Evolutionary conservation across 768 basidiomycete species (phyloP).

Genomic region (Jaapia argillacea): DNA sequence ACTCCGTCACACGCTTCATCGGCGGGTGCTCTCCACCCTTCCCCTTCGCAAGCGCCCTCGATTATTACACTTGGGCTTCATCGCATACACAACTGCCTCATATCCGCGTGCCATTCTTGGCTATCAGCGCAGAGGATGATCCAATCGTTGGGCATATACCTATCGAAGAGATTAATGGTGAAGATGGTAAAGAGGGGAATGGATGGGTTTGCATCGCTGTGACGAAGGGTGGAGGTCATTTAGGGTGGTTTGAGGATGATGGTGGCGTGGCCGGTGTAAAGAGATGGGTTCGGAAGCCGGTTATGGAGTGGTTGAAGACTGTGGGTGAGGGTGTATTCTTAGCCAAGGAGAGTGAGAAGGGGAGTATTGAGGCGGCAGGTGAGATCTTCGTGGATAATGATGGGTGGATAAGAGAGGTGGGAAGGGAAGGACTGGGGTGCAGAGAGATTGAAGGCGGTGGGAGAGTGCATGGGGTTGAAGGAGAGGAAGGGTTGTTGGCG

Average conservation of each 20-base stretch:
- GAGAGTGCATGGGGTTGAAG: slow-evolving; percentile 41
- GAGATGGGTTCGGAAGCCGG: slow-evolving; percentile 64
- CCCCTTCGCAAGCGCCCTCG: slow-evolving; percentile 32
- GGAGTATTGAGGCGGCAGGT: slow-evolving; percentile 36
- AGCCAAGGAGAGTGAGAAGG: slow-evolving; percentile 20
- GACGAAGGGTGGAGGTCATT: slow-evolving; percentile 62
- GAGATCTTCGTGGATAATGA: slow-evolving; percentile 36
- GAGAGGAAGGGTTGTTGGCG: slow-evolving; percentile 45
- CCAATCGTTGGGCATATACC: slow-evolving; percentile 63
- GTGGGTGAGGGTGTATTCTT: slow-evolving; percentile 42
- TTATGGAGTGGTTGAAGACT: slow-evolving; percentile 61
- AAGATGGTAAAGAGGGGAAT: too few relatives aligned
- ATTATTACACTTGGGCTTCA: slow-evolving; percentile 44
- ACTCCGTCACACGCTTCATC: slow-evolving; percentile 53
- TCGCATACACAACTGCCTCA: slow-evolving; percentile 49
- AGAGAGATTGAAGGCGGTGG: slow-evolving; percentile 44
- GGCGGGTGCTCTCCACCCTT: slow-evolving; percentile 49
- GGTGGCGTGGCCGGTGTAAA: slow-evolving; percentile 12
- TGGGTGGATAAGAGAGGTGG: slow-evolving; percentile 30
- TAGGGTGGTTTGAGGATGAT: slow-evolving; percentile 74
- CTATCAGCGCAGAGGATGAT: slow-evolving; percentile 69
- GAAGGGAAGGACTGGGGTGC: slow-evolving; percentile 44
- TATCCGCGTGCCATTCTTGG: slow-evolving; percentile 65
- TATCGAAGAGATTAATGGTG: slow-evolving; percentile 33
- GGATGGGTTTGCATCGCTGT: slow-evolving; percentile 47